These are phyloP conservation scores for Pholiota molesta DNA, from an alignment of 768 basidiomycete genomes.

Conservation along the genomic window DNA sequence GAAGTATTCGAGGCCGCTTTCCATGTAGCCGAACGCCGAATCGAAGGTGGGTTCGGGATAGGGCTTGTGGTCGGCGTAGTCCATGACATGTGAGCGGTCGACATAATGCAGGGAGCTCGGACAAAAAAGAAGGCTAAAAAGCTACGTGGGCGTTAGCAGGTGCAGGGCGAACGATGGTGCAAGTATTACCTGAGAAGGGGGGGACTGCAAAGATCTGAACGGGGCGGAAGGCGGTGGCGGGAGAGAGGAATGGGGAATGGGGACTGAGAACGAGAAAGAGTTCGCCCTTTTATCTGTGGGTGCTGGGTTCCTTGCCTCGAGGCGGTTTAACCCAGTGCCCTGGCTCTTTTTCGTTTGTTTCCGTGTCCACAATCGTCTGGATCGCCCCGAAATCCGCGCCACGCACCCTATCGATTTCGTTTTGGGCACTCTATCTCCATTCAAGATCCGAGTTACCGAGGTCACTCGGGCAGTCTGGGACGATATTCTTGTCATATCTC, in stretches of 20 bases:
- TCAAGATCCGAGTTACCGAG: constrained; percentile 50
- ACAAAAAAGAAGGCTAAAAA: constrained; percentile 27
- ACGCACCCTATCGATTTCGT: constrained; percentile 28
- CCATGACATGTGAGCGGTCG: constrained; percentile 41
- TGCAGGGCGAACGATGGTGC: constrained; percentile 25
- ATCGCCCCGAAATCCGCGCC: constrained; percentile 35
- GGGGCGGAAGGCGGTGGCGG: constrained; percentile 33
- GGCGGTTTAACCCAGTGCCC: constrained; percentile 8
- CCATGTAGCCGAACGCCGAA: constrained; percentile 50
- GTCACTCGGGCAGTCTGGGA: constrained; percentile 35
- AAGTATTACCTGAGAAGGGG: constrained; percentile 23
- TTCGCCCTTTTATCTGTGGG: constrained; percentile 2
- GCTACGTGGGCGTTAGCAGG: constrained; percentile 29
- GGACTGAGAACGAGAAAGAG: constrained; percentile 28
- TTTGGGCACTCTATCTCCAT: constrained; percentile 30
- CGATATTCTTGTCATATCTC: constrained; percentile 14
- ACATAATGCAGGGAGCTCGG: constrained; percentile 27
- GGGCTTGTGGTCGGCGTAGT: constrained; percentile 42
- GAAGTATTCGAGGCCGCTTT: constrained; percentile 61
- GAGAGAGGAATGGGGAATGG: constrained; percentile 31
- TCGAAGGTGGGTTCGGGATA: constrained; percentile 52
- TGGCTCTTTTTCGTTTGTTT: constrained; percentile 10
- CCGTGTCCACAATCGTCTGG: constrained; percentile 7
- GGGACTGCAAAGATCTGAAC: constrained; percentile 43
- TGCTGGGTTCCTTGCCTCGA: constrained; percentile 4